A percentile compares a stretch with the other conserved stretches of the same genome.
These are phyloP conservation scores for Aureobasidium leucospermi DNA, from an alignment of 2,329 filamentous ascomycete genomes.

Conservation along the genomic window DNA sequence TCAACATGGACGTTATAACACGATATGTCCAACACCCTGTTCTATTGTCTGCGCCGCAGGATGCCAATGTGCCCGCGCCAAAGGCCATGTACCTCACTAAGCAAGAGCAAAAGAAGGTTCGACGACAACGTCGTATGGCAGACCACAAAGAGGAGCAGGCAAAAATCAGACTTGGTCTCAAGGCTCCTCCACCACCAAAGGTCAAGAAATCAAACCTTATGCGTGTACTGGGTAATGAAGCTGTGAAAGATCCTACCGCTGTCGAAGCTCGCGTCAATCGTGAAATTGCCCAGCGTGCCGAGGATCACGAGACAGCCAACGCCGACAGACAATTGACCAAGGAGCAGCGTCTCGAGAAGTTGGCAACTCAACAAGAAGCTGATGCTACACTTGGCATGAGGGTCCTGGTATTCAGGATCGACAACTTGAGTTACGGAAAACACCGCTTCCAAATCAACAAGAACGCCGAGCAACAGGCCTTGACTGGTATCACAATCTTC, in stretches of 20 bases:
- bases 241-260: conserved; percentile 92
- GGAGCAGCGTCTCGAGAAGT: conserved; percentile 78
- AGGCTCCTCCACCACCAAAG: conserved; percentile 86
- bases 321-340: conserved; percentile 81
- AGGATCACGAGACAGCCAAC: conserved; percentile 71
- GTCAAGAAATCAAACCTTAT: conserved; percentile 97
- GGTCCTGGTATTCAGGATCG: conserved; percentile 81
- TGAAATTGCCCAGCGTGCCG: conserved; percentile 80
- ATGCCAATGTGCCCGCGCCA: conserved; percentile 67
- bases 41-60: conserved; percentile 82
- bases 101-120: conserved; percentile 85
- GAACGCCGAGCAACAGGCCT: conserved; percentile 80
- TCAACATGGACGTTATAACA: conserved; percentile 58
- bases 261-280: conserved; percentile 90
- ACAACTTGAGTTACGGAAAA: conserved; percentile 78
- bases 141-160: conserved; percentile 94
- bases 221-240: conserved; percentile 87
- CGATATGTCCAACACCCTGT: conserved; percentile 90
- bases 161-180: conserved; percentile 84
- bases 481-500: conserved; percentile 88
- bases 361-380: conserved; percentile 72
- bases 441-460: conserved; percentile 89
- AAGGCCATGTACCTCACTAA: conserved; percentile 90
- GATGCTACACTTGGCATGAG: conserved; percentile 82
- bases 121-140: conserved; percentile 82